Evolutionary conservation across 768 basidiomycete genomes (phyloP).

Genomic region (Gelatoporia subvermispora): DNA sequence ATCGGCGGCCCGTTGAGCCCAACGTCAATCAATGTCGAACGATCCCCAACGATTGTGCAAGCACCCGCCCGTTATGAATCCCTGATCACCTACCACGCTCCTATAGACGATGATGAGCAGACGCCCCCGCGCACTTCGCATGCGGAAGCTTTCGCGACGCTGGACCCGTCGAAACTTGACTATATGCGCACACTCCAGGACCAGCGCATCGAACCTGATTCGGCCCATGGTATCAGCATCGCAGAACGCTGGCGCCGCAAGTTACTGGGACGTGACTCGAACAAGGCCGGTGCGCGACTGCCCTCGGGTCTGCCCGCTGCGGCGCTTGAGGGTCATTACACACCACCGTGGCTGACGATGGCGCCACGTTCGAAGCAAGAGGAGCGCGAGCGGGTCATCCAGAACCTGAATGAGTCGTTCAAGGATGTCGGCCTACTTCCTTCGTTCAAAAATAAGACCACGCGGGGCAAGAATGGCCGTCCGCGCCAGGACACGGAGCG

Average conservation of each 20-base stretch:
- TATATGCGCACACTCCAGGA: constrained; percentile 17
- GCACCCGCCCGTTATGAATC: neutral
- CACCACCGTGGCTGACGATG: constrained; percentile 61
- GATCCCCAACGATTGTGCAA: neutral
- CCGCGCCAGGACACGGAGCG: constrained; percentile 12
- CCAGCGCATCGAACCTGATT: constrained; percentile 15
- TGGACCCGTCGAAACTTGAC: constrained; percentile 26
- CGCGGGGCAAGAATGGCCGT: constrained; percentile 17
- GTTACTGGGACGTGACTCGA: constrained; percentile 15
- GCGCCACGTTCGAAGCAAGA: constrained; percentile 63
- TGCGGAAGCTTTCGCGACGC: constrained; percentile 31
- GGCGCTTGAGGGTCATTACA: constrained; percentile 25
- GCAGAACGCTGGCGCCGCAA: constrained; percentile 16
- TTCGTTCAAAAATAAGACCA: constrained; percentile 27
- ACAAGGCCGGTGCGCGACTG: constrained; percentile 11
- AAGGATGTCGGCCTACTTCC: constrained; percentile 76
- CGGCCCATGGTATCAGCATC: constrained; percentile 9
- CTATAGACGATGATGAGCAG: constrained; percentile 21
- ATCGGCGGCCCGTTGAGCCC: constrained; percentile 4
- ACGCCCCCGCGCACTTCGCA: constrained; percentile 27
- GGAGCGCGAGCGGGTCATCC: constrained; percentile 61
- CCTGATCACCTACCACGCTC: constrained; percentile 5
- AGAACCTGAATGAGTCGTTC: constrained; percentile 64
- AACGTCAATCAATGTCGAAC: constrained; percentile 4
- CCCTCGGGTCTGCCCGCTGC: constrained; percentile 13